Base-by-base conservation (phyloP, 306 rosid genomes). In the Hylodesmum podocarpum region DNA sequence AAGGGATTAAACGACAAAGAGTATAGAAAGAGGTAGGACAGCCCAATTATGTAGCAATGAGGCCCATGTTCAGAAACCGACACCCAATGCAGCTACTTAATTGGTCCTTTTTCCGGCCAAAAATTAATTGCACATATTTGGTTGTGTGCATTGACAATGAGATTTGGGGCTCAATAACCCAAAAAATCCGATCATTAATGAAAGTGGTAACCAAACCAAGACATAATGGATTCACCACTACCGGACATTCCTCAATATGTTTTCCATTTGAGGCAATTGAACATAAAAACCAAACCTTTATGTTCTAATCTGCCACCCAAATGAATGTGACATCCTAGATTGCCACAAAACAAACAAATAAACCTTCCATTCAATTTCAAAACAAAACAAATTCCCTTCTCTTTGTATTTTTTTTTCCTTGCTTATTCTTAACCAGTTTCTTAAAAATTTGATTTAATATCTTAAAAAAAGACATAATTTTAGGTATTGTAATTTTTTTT, bases 151-250 rank as follows among this genome's bases (percentile, higher is more conserved):
- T 54, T 53, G 84, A 75, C 16, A 70, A 22, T 27, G 70, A 72
- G 59, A 36, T 41, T 61, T 73, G 78, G 63, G 72, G 86, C 91
- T 84, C 91, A 71, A 69, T 62, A 78, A 83, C 85, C 89, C 86
- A 89, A 82, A 85, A 86, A 82, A 82, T 82, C 83, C 80, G 83
- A 83, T 68, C 77, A 79, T 91, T 84, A 89, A 87, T 81, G 78
- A 80, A 67, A 83, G 68, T 40, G 22, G 63, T 36, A 70, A 55
- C 31, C 77, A 57, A 69, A 47, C 11, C 41, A 58, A 70, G 79
- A 66, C 72, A 55, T 65, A 46, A 74, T 73, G 78, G 84, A 84
- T 73, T 73, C 49, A 55, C 59, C 80, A 57, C 63, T 19, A 21
- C 8, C 70, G 47, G 82, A 84, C 89, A 82, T 84, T 91, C 96